phyloP scores from a whole-genome alignment of 106 monocot species.

The Acanthochlamys bracteata region DNA sequence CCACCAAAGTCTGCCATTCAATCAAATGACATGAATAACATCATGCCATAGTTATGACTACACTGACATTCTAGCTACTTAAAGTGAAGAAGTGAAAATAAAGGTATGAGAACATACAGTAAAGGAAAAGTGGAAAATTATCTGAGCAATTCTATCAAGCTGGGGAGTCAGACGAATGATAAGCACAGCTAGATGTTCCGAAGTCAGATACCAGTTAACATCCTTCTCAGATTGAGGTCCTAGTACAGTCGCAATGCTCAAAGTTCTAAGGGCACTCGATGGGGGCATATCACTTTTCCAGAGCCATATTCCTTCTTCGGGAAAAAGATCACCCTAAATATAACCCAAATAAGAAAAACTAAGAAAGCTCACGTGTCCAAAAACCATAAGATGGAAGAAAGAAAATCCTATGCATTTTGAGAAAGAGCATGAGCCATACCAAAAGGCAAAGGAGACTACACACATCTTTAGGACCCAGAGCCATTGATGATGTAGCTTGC shows the following conservation, averaged over 20 bases:
- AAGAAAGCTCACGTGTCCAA: too few species aligned
- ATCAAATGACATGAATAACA: background rate
- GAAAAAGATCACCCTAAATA: conserved; percentile 75
- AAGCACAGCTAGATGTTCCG: conserved; percentile 39
- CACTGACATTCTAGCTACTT: background rate
- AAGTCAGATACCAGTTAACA: conserved; percentile 69
- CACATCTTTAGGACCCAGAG: conserved; percentile 93
- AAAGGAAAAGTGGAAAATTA: conserved; percentile 67
- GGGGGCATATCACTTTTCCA: conserved; percentile 82
- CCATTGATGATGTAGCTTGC: conserved; percentile 45
- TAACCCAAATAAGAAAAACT: background rate
- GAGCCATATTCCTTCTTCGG: conserved; percentile 90
- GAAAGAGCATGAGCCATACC: conserved; percentile 34
- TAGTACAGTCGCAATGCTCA: conserved; percentile 64
- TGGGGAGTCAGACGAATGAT: conserved; percentile 58
- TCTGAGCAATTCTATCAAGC: conserved; percentile 62
- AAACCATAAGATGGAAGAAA: too few species aligned
- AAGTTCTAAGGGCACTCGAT: conserved; percentile 63
- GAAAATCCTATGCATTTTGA: too few species aligned
- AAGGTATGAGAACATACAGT: conserved; percentile 38
- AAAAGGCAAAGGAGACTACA: conserved; percentile 82
- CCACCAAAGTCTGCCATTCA: conserved; percentile 60
- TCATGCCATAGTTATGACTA: background rate
- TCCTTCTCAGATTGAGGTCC: conserved; percentile 59
- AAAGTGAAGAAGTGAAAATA: conserved; percentile 1